These are phyloP conservation scores for Pelargonium citronellum DNA, from an alignment of 441 rosid species.

Conservation along the genomic window DNA sequence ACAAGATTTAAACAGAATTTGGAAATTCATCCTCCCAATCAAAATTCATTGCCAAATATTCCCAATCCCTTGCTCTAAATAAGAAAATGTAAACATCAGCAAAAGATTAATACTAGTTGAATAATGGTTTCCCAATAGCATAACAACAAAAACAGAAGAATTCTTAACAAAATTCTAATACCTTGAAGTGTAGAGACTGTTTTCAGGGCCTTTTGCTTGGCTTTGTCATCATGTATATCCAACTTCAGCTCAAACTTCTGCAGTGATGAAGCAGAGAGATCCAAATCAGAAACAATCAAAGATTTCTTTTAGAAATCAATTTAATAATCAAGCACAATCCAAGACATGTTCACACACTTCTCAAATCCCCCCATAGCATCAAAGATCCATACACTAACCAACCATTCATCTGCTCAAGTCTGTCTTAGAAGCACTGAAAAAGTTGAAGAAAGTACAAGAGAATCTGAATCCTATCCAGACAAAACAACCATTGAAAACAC, in stretches of 20 bases:
- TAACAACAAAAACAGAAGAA: no score
- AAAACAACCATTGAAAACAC: background rate
- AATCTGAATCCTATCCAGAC: background rate
- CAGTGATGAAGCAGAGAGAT: constrained; percentile 11
- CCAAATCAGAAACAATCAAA: background rate
- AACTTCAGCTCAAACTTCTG: constrained; percentile 73
- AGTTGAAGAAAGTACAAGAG: background rate
- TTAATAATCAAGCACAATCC: constrained; percentile 4
- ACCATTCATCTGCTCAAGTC: background rate
- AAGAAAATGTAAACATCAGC: background rate
- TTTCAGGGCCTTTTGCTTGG: constrained; percentile 81
- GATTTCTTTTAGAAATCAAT: no score
- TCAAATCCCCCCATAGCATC: background rate
- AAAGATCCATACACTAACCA: background rate
- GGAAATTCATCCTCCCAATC: background rate
- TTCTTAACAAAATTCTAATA: constrained; percentile 18
- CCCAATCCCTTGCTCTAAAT: background rate
- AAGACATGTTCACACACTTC: background rate
- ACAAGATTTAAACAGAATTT: background rate
- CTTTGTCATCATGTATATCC: constrained; percentile 72
- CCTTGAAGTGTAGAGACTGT: constrained; percentile 82
- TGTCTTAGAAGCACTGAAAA: background rate
- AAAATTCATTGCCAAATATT: background rate
- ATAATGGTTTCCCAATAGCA: background rate
- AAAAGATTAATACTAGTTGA: background rate